Conservation (phyloP, 2,329 filamentous ascomycete species). For the Phyllosticta citrichinensis region DNA sequence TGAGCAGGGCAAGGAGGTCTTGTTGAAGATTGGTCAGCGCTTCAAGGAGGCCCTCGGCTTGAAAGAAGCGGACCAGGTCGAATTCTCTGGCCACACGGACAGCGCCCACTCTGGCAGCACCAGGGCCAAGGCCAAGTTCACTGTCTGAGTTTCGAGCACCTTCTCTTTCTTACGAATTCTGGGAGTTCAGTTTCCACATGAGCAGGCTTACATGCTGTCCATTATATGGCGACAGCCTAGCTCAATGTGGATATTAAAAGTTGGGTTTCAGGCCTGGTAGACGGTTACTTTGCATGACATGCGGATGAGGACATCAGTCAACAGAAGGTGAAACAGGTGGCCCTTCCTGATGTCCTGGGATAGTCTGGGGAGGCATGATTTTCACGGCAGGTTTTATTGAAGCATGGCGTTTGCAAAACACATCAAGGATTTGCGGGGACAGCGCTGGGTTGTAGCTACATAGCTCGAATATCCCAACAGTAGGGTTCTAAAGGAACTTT, state of each 20-base stretch:
- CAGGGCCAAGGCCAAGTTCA: conserved; percentile 88
- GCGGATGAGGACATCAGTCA: conserved; percentile 4
- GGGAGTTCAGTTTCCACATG: background rate
- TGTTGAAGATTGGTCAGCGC: conserved; percentile 72
- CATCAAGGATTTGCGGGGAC: conserved; percentile 8
- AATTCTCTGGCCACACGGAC: conserved; percentile 96
- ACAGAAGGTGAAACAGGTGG: conserved; percentile 13
- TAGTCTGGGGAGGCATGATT: conserved; percentile 8
- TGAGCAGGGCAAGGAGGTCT: conserved; percentile 77
- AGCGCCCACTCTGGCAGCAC: conserved; percentile 88
- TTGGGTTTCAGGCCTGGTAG: conserved; percentile 2
- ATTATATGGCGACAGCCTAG: background rate
- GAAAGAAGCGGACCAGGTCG: conserved; percentile 64
- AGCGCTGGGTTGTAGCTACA: conserved; percentile 6
- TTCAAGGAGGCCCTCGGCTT: conserved; percentile 92
- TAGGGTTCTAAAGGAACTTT: background rate
- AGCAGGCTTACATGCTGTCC: background rate
- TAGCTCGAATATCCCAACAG: conserved; percentile 2
- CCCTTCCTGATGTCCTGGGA: conserved; percentile 10
- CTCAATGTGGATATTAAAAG: background rate
- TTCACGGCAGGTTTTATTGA: conserved; percentile 7
- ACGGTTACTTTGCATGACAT: conserved; percentile 6
- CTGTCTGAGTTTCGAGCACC: conserved; percentile 48
- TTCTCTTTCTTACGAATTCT: background rate
- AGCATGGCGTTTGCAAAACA: conserved; percentile 10